A percentile compares a stretch with the other conserved stretches of the same genome.
phyloP scores from a whole-genome alignment of 305 asterid species.

The Fraxinus angustifolia region DNA sequence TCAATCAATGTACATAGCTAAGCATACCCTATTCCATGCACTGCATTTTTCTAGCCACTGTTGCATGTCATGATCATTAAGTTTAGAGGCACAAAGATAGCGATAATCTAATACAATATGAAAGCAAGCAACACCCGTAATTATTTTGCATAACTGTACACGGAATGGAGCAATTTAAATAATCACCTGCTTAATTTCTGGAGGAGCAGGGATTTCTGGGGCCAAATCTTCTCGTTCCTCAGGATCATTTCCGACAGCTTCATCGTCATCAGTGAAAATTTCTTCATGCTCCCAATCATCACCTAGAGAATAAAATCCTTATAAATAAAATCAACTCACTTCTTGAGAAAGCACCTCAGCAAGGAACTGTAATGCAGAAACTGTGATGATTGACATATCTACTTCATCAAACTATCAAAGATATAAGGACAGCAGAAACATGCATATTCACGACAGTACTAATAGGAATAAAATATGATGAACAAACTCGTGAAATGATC shows the following conservation, averaged over 20 bases:
- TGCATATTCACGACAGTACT: slow-evolving; percentile 3
- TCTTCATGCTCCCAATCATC: slow-evolving; percentile 99
- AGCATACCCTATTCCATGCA: not conserved
- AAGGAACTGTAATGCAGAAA: slow-evolving; percentile 2
- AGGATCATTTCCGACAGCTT: slow-evolving; percentile 73
- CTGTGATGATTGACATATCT: not conserved
- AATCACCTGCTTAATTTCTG: slow-evolving; percentile 91
- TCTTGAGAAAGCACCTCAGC: not conserved
- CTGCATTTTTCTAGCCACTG: not conserved
- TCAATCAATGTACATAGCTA: not conserved
- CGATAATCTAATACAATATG: not conserved
- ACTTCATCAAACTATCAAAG: not conserved
- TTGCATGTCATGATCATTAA: not conserved
- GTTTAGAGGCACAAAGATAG: not conserved
- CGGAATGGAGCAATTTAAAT: not conserved
- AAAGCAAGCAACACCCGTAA: not conserved
- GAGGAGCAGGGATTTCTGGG: slow-evolving; percentile 97
- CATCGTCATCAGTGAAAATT: slow-evolving; percentile 95
- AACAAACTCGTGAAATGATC: not conserved
- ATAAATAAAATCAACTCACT: not conserved
- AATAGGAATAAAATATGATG: not conserved
- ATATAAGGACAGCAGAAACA: not conserved
- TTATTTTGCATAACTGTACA: not conserved
- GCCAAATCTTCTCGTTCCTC: slow-evolving; percentile 97
- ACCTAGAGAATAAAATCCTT: slow-evolving; percentile 39